Base-by-base conservation (phyloP, 306 rosid species). In the Crotalaria pallida region DNA sequence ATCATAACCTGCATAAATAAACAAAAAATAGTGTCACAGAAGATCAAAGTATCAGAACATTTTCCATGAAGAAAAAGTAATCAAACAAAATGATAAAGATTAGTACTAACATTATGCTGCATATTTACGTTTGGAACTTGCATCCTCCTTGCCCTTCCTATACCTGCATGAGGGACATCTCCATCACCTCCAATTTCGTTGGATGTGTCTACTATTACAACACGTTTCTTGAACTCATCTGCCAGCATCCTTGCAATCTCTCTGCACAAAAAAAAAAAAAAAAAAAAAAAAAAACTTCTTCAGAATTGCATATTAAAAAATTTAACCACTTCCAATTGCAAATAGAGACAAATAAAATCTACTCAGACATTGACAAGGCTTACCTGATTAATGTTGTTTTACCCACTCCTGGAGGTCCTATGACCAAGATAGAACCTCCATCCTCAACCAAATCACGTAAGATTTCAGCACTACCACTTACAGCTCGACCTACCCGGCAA, bases 371-470 rank as follows among this genome's bases (percentile, higher is more conserved):
- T 11, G 18, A 65, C 50, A 40, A 76, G 49, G 58, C 13, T 58
- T 68, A 91, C 99, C 99, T 95, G 75, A 95, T 95, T 73, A 95
- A 84, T 48, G 99, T 95, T 33, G 97, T 95, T 86, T 95, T 95
- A 49, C 99, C 99, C 31, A 95, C 99, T 72, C 99, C 99, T 58
- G 99, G 99, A 72, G 99, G 96, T 80, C 99, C 99, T 51, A 95
- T 86, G 21, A 95, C 96, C 96, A 95, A 82, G 74, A 95, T 81
- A 75, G 99, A 95, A 72, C 90, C 92, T 50, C 89, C 91, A 38
- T 80, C 80, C 82, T 84, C 88, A 76, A 91, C 57, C 74, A 95
- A 84, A 82, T 95, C 99, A n/a, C 82, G 88, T 33, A 95, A 70
- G 29, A 95, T 86, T 81, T 84, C 88, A 7, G 99, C 99, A 86